Evolutionary conservation across 192 early-diverging fungal species (phyloP).

Genomic region (Coemansia sp.): DNA sequence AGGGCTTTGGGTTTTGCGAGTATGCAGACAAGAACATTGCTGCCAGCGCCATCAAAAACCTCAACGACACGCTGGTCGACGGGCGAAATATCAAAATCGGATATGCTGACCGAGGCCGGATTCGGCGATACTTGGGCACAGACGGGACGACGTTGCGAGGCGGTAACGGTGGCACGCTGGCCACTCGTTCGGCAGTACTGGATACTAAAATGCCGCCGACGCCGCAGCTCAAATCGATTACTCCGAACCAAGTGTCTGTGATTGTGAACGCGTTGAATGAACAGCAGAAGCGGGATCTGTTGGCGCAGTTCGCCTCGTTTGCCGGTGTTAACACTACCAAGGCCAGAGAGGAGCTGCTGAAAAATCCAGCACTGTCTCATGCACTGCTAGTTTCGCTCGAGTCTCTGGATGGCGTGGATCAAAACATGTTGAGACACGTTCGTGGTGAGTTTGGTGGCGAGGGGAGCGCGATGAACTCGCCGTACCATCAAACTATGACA

Average conservation of each 20-base stretch:
- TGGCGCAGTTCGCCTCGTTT: conserved; percentile 40
- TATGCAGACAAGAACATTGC: conserved; percentile 90
- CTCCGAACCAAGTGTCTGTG: conserved; percentile 8
- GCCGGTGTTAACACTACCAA: conserved; percentile 22
- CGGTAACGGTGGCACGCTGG: conserved; percentile 13
- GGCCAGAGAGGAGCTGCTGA: conserved; percentile 31
- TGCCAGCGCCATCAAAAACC: conserved; percentile 88
- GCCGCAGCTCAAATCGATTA: conserved; percentile 9
- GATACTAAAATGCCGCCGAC: conserved; percentile 2
- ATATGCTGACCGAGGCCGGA: conserved; percentile 69
- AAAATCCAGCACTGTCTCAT: conserved; percentile 37
- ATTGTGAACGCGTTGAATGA: conserved; percentile 15
- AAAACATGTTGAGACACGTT: conserved; percentile 10
- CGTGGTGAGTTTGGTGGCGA: background rate
- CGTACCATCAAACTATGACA: background rate
- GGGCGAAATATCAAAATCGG: conserved; percentile 89
- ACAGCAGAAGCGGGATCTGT: conserved; percentile 12
- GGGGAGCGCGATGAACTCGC: conserved; percentile 2
- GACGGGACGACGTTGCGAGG: conserved; percentile 25
- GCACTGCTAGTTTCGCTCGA: conserved; percentile 24
- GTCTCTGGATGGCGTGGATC: conserved; percentile 15
- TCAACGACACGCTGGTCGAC: conserved; percentile 87
- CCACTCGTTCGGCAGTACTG: conserved; percentile 7
- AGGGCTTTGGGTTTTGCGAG: conserved; percentile 95
- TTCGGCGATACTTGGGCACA: conserved; percentile 31